phyloP scores from a whole-genome alignment of 208 protist genomes.

The Trypanosoma scelopori region DNA sequence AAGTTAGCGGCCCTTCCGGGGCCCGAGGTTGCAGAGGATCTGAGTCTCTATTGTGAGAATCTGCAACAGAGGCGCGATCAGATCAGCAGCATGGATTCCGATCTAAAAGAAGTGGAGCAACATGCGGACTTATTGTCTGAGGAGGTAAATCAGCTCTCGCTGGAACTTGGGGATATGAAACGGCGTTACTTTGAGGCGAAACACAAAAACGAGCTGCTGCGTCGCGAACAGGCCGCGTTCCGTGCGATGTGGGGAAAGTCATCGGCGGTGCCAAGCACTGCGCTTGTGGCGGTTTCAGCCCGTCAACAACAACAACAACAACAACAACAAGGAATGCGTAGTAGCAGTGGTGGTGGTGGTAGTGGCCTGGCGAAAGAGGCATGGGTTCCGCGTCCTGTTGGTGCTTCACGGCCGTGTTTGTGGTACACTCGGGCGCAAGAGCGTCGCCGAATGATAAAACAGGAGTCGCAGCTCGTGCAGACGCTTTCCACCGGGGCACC shows the following conservation, averaged over 20 bases:
- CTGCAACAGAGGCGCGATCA: slow-evolving; percentile 91
- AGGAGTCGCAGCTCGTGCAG: slow-evolving; percentile 37
- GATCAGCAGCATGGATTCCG: slow-evolving; percentile 75
- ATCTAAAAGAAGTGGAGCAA: slow-evolving; percentile 56
- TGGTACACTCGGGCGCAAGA: slow-evolving; percentile 28
- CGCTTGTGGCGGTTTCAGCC: slow-evolving; percentile 15
- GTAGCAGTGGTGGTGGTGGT: not conserved
- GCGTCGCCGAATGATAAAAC: slow-evolving; percentile 29
- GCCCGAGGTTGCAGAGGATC: slow-evolving; percentile 95
- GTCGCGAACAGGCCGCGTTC: slow-evolving; percentile 46
- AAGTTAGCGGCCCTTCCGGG: slow-evolving; percentile 94
- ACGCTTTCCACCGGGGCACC: slow-evolving; percentile 56
- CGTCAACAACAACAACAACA: slow-evolving; percentile 19
- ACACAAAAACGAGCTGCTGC: slow-evolving; percentile 71
- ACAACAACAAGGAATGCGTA: slow-evolving; percentile 8
- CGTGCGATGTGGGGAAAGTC: slow-evolving; percentile 51
- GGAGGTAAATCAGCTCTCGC: slow-evolving; percentile 86
- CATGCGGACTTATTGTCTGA: slow-evolving; percentile 82
- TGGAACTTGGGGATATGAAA: slow-evolving; percentile 93
- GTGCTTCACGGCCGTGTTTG: slow-evolving; percentile 1
- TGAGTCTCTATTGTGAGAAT: slow-evolving; percentile 94
- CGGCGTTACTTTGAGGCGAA: slow-evolving; percentile 92
- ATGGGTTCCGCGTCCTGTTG: not conserved
- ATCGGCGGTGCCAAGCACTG: slow-evolving; percentile 15
- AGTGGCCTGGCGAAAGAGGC: not conserved